Base-by-base conservation (phyloP, 768 basidiomycete genomes). In the Lyophyllum decastes region DNA sequence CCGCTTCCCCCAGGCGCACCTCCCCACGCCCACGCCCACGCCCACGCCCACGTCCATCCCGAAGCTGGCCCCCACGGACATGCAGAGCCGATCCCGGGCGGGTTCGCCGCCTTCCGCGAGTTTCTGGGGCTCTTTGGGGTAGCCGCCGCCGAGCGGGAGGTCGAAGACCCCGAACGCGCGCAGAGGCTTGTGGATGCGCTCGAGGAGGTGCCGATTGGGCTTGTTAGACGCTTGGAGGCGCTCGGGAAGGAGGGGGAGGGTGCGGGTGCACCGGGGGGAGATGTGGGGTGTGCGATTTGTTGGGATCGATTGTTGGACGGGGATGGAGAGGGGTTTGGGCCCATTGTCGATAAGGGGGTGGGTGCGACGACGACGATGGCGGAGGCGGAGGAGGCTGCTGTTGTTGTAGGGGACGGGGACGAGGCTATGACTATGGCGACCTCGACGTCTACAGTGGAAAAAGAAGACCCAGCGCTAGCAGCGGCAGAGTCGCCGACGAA, bases 161-260 rank as follows among this genome's bases (percentile, higher is more conserved):
- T 73, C 25, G 89, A 90, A 58, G 86, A 89, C 61, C 87, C 87
- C 0, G 86, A 83, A 57, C 78, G 88, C 26, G 90, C 89, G 1
- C 82, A 80, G 69, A 78, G 73, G 57, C 77, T 92, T 11, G 70
- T 92, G 2, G 77, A 75, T 30, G 89, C 84, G 1, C 69, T 92
- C 3, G 88, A 90, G 48, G 79, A 76, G 35, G 88, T 92, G 5
- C 85, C 88, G 0, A 65, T 77, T 2, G 90, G 90, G 5, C 72
- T 92, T 6, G 81, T 91, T 14, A 76, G 82, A 64, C 75, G 90
- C 38, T 71, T 92, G 55, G 84, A 89, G 64, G 77, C 83, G 51
- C 78, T 82, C 9, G 75, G 71, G 1, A 72, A 73, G 22, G 72
- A 66, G 9, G 67, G 71, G 16, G 73, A 70, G 10, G 68, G 68